Base-by-base conservation (phyloP, 2,329 filamentous ascomycete species). In the Arthrocladium fulminans region DNA sequence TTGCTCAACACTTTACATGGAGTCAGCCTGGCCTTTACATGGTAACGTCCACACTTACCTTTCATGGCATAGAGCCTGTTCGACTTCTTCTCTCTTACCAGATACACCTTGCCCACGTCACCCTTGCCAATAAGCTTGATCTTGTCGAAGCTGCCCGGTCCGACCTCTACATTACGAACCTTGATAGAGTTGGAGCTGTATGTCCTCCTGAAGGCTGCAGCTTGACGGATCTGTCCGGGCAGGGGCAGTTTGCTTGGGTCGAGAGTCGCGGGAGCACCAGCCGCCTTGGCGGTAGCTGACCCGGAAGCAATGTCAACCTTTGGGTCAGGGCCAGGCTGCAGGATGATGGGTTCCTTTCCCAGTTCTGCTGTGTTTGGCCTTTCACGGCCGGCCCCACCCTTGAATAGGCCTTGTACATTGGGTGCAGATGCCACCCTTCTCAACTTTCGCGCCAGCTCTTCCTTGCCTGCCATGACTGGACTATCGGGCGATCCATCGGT, bases 161-260 rank as follows among this genome's bases (percentile, higher is more conserved):
- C 86, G 29, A 98, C 92, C 69, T 98, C 92, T 41, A 98, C 92
- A 65, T 95, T 88, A 60, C 92, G 81, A 57, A 97, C 87, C 70
- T 98, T 98, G 74, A 98, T 98, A 34, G 92, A 97, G 67, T 97
- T 98, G 57, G 90, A 96, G 68, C 92, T 97, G 67, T 98, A 98
- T 2, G 92, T 98, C 64, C 92, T 80, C 61, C 92, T 78, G 70
- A 96, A 98, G 17, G 87, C 81, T 42, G 87, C 74, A 15, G 80
- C 69, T 57, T 77, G 74, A 49, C 76, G 76, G 55, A 83, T 79
- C 59, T 81, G 79, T 45, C 78, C 79, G 3, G 84, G 81, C 1
- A 79, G 76, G 3, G 81, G 77, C 29, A 87, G 74, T 51, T 88
- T 77, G 44, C 79, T 75, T 47, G 76, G 74, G 15, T 62, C 51